phyloP scores from a whole-genome alignment of 345 rosid genomes.

The Sisymbrium irio region DNA sequence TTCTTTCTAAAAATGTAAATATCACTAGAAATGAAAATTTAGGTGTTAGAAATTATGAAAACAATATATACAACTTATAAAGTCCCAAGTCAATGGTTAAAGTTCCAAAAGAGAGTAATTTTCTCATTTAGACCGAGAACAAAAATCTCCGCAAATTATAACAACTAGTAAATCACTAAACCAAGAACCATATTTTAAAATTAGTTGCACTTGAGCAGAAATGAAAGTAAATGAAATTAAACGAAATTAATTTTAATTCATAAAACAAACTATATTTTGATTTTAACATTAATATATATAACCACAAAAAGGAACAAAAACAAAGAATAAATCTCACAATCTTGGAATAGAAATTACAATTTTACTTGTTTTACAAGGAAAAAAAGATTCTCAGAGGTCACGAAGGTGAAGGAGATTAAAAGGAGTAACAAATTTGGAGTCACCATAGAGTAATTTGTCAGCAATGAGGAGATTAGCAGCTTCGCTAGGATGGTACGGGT shows the following conservation, averaged over 20 bases:
- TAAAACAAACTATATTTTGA: no score
- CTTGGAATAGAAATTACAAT: not conserved
- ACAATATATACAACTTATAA: no score
- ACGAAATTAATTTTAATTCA: no score
- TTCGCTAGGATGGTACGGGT: slow-evolving; percentile 85
- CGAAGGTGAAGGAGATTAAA: slow-evolving; percentile 71
- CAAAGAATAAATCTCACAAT: not conserved
- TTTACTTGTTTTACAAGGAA: not conserved
- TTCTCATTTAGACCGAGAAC: not conserved
- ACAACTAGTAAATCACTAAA: not conserved
- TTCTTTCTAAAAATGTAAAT: no score
- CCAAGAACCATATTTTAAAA: not conserved
- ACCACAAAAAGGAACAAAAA: not conserved
- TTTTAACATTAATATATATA: not conserved
- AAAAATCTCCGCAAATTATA: not conserved
- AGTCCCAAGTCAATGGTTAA: no score
- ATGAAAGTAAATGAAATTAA: no score
- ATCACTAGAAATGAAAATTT: no score
- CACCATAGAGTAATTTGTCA: slow-evolving; percentile 58
- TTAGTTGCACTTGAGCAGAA: not conserved
- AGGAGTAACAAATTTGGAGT: slow-evolving; percentile 48
- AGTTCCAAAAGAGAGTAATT: not conserved
- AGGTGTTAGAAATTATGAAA: no score
- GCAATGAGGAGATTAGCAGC: slow-evolving; percentile 72
- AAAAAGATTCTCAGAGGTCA: slow-evolving; percentile 35